A percentile compares a stretch with the other conserved stretches of the same genome.
These are phyloP conservation scores for Adansonia rubrostipa DNA, from an alignment of 441 rosid species.

Conservation along the genomic window DNA sequence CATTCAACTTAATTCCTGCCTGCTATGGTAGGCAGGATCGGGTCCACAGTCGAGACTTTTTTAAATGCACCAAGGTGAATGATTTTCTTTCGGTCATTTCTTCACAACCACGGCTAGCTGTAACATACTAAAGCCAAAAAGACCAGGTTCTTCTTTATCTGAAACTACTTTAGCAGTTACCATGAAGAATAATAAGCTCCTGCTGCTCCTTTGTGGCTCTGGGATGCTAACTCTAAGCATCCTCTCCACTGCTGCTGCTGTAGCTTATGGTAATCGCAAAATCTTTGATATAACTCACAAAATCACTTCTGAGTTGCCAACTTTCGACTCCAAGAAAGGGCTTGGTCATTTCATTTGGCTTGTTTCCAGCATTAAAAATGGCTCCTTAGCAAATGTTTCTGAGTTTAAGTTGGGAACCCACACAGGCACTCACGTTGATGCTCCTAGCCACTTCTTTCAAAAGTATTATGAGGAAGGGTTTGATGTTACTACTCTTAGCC, in stretches of 20 bases:
- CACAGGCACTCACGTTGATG: conserved; percentile 66
- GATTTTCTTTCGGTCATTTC: neutral
- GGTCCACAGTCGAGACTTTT: neutral
- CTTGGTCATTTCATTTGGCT: conserved; percentile 56
- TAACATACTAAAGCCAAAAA: neutral
- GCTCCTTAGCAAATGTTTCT: conserved; percentile 46
- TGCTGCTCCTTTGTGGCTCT: neutral
- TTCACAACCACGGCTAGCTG: neutral
- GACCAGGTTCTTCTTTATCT: neutral
- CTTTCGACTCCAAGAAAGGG: conserved; percentile 40
- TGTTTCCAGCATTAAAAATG: conserved; percentile 58
- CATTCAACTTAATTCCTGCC: neutral
- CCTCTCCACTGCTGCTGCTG: conserved; percentile 15
- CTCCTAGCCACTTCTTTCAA: conserved; percentile 61
- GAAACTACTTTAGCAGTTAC: neutral
- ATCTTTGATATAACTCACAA: conserved; percentile 58
- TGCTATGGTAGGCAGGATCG: neutral
- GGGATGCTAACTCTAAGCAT: neutral
- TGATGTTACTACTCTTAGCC: conserved; percentile 62
- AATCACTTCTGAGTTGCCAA: conserved; percentile 40
- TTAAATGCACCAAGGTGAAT: neutral
- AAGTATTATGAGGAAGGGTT: conserved; percentile 62
- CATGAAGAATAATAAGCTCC: neutral
- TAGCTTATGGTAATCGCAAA: conserved; percentile 38
- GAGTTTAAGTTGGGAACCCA: conserved; percentile 53